These are phyloP conservation scores for Castanea sativa DNA, from an alignment of 306 rosid species.

Conservation along the genomic window DNA sequence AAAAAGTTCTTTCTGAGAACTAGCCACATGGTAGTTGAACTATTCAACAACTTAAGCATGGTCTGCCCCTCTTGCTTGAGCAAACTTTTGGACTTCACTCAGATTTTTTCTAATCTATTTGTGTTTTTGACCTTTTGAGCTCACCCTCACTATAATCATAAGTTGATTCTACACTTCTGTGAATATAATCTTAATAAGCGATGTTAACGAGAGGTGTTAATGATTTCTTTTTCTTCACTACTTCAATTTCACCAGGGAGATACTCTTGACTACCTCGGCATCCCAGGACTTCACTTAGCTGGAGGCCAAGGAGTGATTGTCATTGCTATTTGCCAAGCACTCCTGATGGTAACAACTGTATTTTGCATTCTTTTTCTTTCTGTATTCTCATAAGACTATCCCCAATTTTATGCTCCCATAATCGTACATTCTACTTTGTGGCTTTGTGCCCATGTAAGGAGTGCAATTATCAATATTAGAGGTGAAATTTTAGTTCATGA, in stretches of 20 bases:
- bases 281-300: constrained; percentile 90
- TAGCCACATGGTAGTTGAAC: not conserved
- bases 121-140: not conserved
- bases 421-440: not conserved
- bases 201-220: not conserved
- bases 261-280: constrained; percentile 89
- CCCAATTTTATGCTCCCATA: constrained; percentile 12
- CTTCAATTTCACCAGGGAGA: constrained; percentile 65
- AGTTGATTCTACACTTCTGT: not conserved
- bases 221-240: constrained; percentile 9
- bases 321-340: constrained; percentile 90
- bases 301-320: constrained; percentile 96
- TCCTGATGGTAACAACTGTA: constrained; percentile 69
- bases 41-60: not conserved
- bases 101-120: not conserved
- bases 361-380: not conserved
- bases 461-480: constrained; percentile 16
- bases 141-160: not conserved
- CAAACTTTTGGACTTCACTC: not conserved
- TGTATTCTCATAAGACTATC: constrained; percentile 12
- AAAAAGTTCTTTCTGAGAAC: not conserved
- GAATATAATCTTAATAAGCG: not conserved
- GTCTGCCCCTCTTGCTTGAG: not conserved
- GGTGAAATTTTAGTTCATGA: not conserved
- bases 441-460: constrained; percentile 4